Evolutionary conservation across 306 rosid species (phyloP).

Genomic region (Gastrolobium villosum): DNA sequence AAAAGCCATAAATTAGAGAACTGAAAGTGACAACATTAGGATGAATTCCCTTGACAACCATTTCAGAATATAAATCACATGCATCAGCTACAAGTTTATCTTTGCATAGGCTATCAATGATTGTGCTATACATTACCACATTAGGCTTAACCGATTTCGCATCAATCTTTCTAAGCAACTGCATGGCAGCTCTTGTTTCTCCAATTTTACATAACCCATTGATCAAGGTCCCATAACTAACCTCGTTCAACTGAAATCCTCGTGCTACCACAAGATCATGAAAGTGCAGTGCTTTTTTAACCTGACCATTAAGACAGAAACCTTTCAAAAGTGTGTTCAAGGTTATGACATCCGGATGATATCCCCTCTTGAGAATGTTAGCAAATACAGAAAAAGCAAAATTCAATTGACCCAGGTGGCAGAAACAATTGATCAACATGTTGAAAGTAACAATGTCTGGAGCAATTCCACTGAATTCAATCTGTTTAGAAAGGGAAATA

Average conservation of each 20-base stretch:
- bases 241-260: background rate
- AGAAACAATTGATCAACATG: background rate
- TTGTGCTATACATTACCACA: background rate
- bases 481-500: background rate
- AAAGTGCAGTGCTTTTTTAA: too few relatives aligned
- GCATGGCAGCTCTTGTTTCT: too few relatives aligned
- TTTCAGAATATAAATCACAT: background rate
- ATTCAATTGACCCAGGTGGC: background rate
- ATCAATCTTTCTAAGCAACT: background rate
- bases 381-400: slow-evolving; percentile 12
- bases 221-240: too few relatives aligned
- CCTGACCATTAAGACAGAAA: too few relatives aligned
- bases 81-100: slow-evolving; percentile 19
- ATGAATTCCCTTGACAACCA: background rate
- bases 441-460: background rate
- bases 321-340: too few relatives aligned
- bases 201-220: too few relatives aligned
- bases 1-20: slow-evolving; percentile 13
- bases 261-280: background rate
- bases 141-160: background rate
- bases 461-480: background rate
- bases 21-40: slow-evolving; percentile 14
- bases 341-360: background rate
- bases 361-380: background rate
- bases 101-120: slow-evolving; percentile 43